Conservation (phyloP, 2,329 filamentous ascomycete species). For the Chaetomium strumarium region DNA sequence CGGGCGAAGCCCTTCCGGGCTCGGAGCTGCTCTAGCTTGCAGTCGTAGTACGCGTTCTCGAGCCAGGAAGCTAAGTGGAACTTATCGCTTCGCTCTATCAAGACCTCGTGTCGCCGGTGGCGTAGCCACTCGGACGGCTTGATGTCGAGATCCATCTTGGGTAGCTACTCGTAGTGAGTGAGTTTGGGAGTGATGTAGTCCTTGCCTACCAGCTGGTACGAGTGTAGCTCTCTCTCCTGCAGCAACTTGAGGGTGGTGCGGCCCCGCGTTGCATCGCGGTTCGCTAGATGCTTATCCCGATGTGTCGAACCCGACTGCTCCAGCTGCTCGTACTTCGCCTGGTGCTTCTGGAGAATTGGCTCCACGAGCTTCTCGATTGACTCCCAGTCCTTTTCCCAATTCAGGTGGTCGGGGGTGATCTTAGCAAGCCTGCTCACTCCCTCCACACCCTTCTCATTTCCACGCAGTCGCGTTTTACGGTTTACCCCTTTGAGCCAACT, state of each 20-base stretch:
- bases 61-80: slow-evolving; percentile 48
- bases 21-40: slow-evolving; percentile 44
- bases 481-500: too few species aligned
- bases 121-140: slow-evolving; percentile 52
- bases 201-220: slow-evolving; percentile 52
- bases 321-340: slow-evolving; percentile 39
- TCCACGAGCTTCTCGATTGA: slow-evolving; percentile 39
- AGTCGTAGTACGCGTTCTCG: slow-evolving; percentile 51
- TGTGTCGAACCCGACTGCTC: slow-evolving; percentile 30
- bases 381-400: slow-evolving; percentile 52
- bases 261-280: slow-evolving; percentile 52
- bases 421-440: too few species aligned
- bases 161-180: slow-evolving; percentile 48
- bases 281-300: slow-evolving; percentile 47
- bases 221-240: slow-evolving; percentile 45
- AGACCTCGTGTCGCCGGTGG: slow-evolving; percentile 49
- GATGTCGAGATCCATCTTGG: slow-evolving; percentile 47
- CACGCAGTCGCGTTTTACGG: too few species aligned
- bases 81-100: slow-evolving; percentile 35
- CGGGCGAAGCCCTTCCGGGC: slow-evolving; percentile 50
- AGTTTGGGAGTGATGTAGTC: slow-evolving; percentile 40
- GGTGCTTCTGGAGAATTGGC: slow-evolving; percentile 42
- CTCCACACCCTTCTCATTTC: too few species aligned
- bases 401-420: slow-evolving; percentile 45
- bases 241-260: slow-evolving; percentile 48